Base-by-base conservation (phyloP, 768 basidiomycete species). In the Termitomyces bulborhizus region DNA sequence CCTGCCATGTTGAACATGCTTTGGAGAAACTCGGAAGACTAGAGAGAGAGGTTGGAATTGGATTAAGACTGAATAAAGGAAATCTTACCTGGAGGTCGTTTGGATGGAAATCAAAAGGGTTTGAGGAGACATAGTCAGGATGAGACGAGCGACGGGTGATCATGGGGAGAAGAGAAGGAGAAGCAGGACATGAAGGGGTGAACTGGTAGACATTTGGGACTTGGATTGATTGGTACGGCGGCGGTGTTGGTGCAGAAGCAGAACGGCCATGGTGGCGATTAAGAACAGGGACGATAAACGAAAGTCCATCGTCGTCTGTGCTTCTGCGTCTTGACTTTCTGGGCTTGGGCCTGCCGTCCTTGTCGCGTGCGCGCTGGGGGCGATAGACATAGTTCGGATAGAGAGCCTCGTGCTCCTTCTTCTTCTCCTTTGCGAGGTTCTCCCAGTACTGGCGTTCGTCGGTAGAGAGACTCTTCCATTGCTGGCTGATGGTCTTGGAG, bases 361-460 rank as follows among this genome's bases (percentile, higher is more conserved):
- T 77, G 61, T 82, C 79, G 68, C 78, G 79, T 41, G 74, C 69
- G 51, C 86, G 76, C 69, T 88, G 86, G 0, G 88, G 88, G 8
- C 87, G 84, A 65, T 89, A 90, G 29, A 89, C 86, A 68, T 90
- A 90, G 68, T 83, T 77, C 62, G 88, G 88, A 60, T 88, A 85
- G 74, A 82, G 73, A 65, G 75, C 72, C 72, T 85, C 85, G 69
- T 89, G 86, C 73, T 90, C 86, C 73, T 80, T 82, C 77, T 89
- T 88, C 74, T 83, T 85, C 69, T 85, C 83, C 76, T 85, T 86
- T 13, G 88, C 88, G 60, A 85, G 69, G 53, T 82, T 76, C 71
- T 90, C 88, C 88, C 88, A 90, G 63, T 82, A 78, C 63, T 81
- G 70, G 51, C 85, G 74, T 69, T 90, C 88, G 64, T 85, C 85